These are phyloP conservation scores for Yarrowia deformans DNA, from an alignment of 805 yeast species.

Conservation along the genomic window DNA sequence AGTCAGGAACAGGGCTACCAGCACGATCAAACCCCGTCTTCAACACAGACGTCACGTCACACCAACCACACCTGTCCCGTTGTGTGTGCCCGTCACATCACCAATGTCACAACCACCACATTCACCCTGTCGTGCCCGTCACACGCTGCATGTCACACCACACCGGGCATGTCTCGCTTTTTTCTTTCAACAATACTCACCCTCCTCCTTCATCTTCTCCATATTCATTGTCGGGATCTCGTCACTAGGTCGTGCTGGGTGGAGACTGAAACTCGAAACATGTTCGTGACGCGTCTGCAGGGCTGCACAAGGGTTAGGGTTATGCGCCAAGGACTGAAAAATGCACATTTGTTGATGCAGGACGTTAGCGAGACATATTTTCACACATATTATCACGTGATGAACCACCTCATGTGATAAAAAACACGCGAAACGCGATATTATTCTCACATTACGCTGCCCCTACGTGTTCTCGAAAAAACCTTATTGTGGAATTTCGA, in stretches of 20 bases:
- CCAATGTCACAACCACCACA: not conserved
- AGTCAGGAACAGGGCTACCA: no score
- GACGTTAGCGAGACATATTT: not conserved
- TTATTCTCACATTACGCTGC: not conserved
- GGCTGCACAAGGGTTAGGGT: conserved; percentile 11
- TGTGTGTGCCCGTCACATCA: not conserved
- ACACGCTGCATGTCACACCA: not conserved
- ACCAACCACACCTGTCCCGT: no score
- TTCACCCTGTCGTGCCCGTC: not conserved
- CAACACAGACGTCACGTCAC: no score
- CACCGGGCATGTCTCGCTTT: not conserved
- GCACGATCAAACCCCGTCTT: no score
- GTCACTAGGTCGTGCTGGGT: not conserved
- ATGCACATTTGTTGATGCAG: not conserved
- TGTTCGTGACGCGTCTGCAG: conserved; percentile 17
- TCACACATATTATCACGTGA: not conserved
- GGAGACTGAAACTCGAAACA: conserved; percentile 1
- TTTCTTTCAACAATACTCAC: conserved; percentile 1
- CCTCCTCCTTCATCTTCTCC: conserved; percentile 33
- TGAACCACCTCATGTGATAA: not conserved
- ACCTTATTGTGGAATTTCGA: not conserved
- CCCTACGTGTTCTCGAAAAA: not conserved
- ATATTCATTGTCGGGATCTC: conserved; percentile 1
- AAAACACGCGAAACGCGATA: not conserved
- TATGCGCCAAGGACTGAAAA: not conserved